phyloP scores from a whole-genome alignment of 2,329 filamentous ascomycete genomes.

The Penicillium paneum region DNA sequence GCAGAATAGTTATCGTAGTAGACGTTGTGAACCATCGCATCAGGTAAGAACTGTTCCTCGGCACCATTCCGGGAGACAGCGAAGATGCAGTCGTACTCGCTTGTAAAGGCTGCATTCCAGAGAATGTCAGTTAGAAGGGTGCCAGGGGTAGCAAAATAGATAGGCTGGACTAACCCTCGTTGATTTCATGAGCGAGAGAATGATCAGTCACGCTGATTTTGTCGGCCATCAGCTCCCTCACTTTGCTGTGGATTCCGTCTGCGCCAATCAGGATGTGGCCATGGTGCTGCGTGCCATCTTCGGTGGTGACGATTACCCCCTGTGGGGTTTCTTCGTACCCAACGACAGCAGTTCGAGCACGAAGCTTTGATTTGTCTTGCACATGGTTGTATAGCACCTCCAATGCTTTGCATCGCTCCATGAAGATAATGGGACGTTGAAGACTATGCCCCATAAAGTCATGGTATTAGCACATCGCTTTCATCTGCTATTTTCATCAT shows the following conservation, averaged over 20 bases:
- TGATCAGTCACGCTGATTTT: slow-evolving; percentile 4
- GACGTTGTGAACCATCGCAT: slow-evolving; percentile 9
- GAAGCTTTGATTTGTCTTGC: slow-evolving; percentile 11
- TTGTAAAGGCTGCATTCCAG: slow-evolving; percentile 6
- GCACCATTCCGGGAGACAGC: slow-evolving; percentile 17
- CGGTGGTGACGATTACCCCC: slow-evolving; percentile 30
- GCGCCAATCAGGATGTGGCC: slow-evolving; percentile 40
- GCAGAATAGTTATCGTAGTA: slow-evolving; percentile 18
- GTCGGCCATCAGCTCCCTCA: slow-evolving; percentile 31
- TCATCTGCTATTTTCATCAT: not conserved
- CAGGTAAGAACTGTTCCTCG: slow-evolving; percentile 5
- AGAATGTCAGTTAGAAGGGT: not conserved
- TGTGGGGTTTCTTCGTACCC: slow-evolving; percentile 11
- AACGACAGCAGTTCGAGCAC: slow-evolving; percentile 4
- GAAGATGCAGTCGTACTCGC: slow-evolving; percentile 26
- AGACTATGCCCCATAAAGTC: not conserved
- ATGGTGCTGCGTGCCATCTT: slow-evolving; percentile 31
- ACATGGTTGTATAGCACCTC: slow-evolving; percentile 17
- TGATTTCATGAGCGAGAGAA: not conserved
- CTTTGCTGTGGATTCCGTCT: slow-evolving; percentile 42
- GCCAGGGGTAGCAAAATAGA: not conserved
- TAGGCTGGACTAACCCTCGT: not conserved
- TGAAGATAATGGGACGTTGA: slow-evolving; percentile 16
- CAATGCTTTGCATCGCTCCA: slow-evolving; percentile 19
- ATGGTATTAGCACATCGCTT: not conserved